Evolutionary conservation across 306 rosid species (phyloP).

Genomic region (Citrullus mucosospermus): DNA sequence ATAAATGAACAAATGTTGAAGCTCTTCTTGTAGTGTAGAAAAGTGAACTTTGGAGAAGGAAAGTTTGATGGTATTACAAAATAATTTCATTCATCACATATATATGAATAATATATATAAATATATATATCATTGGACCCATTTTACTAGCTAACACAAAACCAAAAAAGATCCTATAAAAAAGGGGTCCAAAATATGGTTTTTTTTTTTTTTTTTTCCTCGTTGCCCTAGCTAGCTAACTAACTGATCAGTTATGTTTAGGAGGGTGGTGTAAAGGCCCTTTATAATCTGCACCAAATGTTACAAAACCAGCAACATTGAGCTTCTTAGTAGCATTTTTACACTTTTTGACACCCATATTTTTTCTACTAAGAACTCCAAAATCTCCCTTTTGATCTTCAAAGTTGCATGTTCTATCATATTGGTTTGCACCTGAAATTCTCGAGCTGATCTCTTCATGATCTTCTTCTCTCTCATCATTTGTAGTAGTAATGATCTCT

Average conservation of each 20-base stretch:
- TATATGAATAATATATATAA: background rate
- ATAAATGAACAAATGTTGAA: background rate
- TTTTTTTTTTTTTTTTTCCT: background rate
- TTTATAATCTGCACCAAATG: conserved; percentile 12
- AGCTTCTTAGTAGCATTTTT: background rate
- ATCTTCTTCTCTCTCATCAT: background rate
- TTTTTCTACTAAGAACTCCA: background rate
- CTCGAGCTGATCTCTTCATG: background rate
- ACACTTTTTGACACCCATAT: background rate
- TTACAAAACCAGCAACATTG: background rate
- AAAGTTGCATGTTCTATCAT: conserved; percentile 6
- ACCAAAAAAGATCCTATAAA: conserved; percentile 2
- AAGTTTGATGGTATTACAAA: background rate
- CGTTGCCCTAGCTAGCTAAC: background rate
- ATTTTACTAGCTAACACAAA: background rate
- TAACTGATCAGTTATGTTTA: conserved; percentile 6
- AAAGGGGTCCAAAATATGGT: background rate
- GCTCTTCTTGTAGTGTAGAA: background rate
- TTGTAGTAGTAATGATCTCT: background rate
- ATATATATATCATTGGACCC: background rate
- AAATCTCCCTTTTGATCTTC: conserved; percentile 12
- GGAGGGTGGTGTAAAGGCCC: conserved; percentile 14
- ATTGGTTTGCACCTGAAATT: conserved; percentile 15
- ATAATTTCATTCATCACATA: background rate
- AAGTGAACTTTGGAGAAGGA: background rate